phyloP scores from a whole-genome alignment of 148 eudicot genomes.

The Diospyros lotus region DNA sequence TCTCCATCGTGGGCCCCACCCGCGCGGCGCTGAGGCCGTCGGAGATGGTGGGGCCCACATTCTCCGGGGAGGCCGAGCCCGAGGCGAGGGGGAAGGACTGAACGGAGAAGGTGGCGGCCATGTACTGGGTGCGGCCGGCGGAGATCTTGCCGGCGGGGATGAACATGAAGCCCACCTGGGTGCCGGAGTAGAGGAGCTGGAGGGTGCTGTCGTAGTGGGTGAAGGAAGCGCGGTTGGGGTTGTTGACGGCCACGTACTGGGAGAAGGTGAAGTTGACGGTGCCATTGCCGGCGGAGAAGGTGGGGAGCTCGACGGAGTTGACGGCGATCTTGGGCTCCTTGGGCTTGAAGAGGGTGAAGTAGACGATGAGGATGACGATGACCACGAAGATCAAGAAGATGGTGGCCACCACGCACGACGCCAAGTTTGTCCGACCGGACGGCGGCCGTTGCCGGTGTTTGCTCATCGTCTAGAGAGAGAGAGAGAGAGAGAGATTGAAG shows the following conservation, averaged over 20 bases:
- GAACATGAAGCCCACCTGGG: conserved; percentile 75
- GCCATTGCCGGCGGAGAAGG: conserved; percentile 58
- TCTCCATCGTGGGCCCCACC: conserved; percentile 39
- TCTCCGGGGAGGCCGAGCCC: conserved; percentile 14
- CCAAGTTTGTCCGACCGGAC: conserved; percentile 49
- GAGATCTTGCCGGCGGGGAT: conserved; percentile 70
- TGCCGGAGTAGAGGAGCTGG: conserved; percentile 61
- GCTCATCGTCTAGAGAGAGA: conserved; percentile 10
- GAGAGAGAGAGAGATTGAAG: background rate
- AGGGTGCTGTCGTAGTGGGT: conserved; percentile 79
- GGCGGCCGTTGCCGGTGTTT: conserved; percentile 29
- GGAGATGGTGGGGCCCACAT: conserved; percentile 27
- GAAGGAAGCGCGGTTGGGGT: conserved; percentile 70
- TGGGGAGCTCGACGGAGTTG: conserved; percentile 64
- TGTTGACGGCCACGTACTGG: conserved; percentile 66
- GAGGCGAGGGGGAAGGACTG: conserved; percentile 48
- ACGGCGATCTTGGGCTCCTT: conserved; percentile 53
- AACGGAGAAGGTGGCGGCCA: conserved; percentile 72
- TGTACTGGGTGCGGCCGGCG: conserved; percentile 50
- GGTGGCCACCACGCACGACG: conserved; percentile 74
- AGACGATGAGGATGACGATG: conserved; percentile 50
- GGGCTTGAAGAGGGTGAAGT: conserved; percentile 76
- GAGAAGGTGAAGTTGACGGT: conserved; percentile 82
- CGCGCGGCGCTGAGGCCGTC: conserved; percentile 34
- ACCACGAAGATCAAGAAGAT: conserved; percentile 57